Conservation (phyloP, 2,329 filamentous ascomycete species). For the Samsoniella hepiali region DNA sequence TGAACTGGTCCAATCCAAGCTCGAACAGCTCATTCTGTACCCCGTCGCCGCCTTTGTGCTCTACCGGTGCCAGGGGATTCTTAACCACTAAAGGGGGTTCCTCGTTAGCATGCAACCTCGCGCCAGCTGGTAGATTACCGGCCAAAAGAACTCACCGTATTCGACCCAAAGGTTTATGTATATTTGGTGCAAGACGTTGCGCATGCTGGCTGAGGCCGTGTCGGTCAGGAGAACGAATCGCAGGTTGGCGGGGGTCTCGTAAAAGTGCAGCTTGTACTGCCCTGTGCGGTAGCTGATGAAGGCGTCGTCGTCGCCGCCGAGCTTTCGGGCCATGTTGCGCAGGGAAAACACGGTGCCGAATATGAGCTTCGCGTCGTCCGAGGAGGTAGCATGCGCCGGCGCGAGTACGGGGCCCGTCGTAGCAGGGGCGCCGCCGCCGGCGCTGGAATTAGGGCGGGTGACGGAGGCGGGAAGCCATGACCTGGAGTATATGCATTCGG, state of each 20-base stretch:
- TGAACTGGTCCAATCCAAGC: conserved; percentile 72
- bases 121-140: background rate
- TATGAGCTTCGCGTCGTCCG: conserved; percentile 92
- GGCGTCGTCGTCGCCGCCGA: conserved; percentile 89
- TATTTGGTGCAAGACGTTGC: conserved; percentile 93
- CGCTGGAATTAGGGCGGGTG: conserved; percentile 33
- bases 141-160: conserved; percentile 60
- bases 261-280: conserved; percentile 98
- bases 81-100: conserved; percentile 57
- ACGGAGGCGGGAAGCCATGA: conserved; percentile 67
- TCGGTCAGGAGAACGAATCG: conserved; percentile 98
- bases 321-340: conserved; percentile 93
- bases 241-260: conserved; percentile 93
- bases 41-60: conserved; percentile 66
- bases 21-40: conserved; percentile 70
- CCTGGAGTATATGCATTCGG: conserved; percentile 95
- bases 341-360: conserved; percentile 96
- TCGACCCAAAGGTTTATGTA: conserved; percentile 98
- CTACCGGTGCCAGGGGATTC: conserved; percentile 65
- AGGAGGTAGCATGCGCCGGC: conserved; percentile 36
- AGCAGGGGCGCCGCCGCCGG: conserved; percentile 19
- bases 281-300: conserved; percentile 92
- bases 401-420: conserved; percentile 19
- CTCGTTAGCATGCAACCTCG: background rate
- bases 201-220: conserved; percentile 82